phyloP scores from a whole-genome alignment of 2,329 filamentous ascomycete genomes.

The Arthroderma sp. region DNA sequence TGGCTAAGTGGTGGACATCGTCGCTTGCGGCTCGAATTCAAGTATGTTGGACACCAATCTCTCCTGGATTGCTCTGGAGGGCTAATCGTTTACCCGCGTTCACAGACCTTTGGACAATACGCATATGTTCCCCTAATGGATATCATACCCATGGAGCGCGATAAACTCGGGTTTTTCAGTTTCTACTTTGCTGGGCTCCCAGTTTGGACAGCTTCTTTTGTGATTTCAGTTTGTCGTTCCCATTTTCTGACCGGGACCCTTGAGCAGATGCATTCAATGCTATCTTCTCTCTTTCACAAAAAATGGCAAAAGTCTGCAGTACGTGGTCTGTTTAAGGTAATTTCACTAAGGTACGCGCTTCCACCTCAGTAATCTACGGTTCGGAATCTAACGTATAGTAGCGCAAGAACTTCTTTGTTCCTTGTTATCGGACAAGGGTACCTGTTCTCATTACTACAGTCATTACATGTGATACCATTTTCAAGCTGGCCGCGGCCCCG shows the following conservation, averaged over 20 bases:
- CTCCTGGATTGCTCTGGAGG: too few species aligned
- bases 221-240: slow-evolving; percentile 26
- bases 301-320: slow-evolving; percentile 16
- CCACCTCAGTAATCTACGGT: slow-evolving; percentile 3
- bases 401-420: slow-evolving; percentile 19
- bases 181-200: slow-evolving; percentile 32
- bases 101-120: slow-evolving; percentile 28
- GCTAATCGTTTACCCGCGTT: slow-evolving; percentile 1
- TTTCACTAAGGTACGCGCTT: slow-evolving; percentile 15
- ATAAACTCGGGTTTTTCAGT: slow-evolving; percentile 19
- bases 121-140: slow-evolving; percentile 23
- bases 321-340: slow-evolving; percentile 16
- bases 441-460: slow-evolving; percentile 31
- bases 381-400: too few species aligned
- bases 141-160: slow-evolving; percentile 25
- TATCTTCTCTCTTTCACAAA: slow-evolving; percentile 15
- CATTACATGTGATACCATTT: slow-evolving; percentile 27
- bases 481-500: slow-evolving; percentile 19
- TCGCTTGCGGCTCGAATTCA: slow-evolving; percentile 26
- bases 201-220: slow-evolving; percentile 25
- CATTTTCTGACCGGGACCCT: slow-evolving; percentile 25
- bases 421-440: slow-evolving; percentile 29
- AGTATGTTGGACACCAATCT: slow-evolving; percentile 15
- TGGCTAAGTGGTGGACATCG: slow-evolving; percentile 31
- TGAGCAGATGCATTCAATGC: slow-evolving; percentile 16